Evolutionary conservation across 805 yeast genomes (phyloP).

Genomic region (Grigorovia humatica): DNA sequence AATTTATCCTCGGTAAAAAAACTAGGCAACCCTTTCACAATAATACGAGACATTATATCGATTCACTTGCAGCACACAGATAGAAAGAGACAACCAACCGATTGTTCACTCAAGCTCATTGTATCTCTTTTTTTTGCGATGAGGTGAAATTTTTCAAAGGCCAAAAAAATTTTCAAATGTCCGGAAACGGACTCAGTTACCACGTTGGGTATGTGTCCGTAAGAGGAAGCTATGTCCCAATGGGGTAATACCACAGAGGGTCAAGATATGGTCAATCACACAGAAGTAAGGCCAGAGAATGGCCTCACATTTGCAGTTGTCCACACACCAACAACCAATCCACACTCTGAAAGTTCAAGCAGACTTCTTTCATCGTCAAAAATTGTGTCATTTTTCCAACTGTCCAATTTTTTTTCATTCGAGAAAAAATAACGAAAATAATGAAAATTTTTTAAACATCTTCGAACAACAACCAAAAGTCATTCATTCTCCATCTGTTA

Average conservation of each 20-base stretch:
- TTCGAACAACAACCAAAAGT: background rate
- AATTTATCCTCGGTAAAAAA: conserved; percentile 68
- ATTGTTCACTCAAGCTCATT: too few relatives aligned
- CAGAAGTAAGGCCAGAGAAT: too few relatives aligned
- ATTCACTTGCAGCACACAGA: background rate
- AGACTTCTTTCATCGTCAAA: background rate
- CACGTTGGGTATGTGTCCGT: background rate
- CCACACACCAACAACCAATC: too few relatives aligned
- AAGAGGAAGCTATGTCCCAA: background rate
- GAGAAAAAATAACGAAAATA: background rate
- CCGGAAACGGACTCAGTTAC: background rate
- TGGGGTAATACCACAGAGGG: background rate
- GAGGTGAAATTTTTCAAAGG: conserved; percentile 18
- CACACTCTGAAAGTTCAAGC: too few relatives aligned
- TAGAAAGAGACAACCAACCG: background rate
- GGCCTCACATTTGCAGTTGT: too few relatives aligned
- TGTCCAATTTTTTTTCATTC: background rate
- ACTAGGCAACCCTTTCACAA: conserved; percentile 80
- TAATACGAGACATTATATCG: conserved; percentile 63
- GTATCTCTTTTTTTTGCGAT: conserved; percentile 9
- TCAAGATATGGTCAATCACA: too few relatives aligned
- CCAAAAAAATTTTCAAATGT: background rate
- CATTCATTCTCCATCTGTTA: background rate
- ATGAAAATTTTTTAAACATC: background rate
- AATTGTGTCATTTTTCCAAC: background rate